These are phyloP conservation scores for Symbiodinium natans DNA, from an alignment of 73 alveolate genomes.

Conservation along the genomic window DNA sequence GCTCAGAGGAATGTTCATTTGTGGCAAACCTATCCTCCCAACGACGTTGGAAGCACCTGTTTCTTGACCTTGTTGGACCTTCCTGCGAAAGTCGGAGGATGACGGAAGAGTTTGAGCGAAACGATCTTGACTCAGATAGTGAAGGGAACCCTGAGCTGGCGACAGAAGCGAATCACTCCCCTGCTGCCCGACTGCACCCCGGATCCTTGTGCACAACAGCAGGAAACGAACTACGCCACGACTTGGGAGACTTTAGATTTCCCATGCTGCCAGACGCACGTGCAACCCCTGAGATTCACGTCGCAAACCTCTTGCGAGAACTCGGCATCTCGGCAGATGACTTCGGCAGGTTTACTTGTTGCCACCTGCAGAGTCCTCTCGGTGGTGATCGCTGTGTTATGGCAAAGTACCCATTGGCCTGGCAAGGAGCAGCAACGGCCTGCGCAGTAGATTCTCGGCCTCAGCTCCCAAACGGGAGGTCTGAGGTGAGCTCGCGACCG, in stretches of 20 bases:
- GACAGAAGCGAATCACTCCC: background rate
- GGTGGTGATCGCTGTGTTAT: slow-evolving; percentile 92
- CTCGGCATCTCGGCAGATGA: background rate
- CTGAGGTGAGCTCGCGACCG: background rate
- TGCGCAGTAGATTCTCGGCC: background rate
- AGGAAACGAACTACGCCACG: slow-evolving; percentile 44
- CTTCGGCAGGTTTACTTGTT: background rate
- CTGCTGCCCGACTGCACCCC: background rate
- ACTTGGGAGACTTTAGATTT: background rate
- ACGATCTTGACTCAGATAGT: background rate
- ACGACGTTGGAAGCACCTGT: background rate
- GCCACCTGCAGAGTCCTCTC: slow-evolving; percentile 21
- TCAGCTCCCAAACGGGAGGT: background rate
- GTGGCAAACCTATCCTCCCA: background rate
- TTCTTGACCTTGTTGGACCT: background rate
- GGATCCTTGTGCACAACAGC: slow-evolving; percentile 43
- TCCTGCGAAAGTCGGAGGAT: background rate
- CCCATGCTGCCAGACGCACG: slow-evolving; percentile 32
- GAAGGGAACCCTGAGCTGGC: no score
- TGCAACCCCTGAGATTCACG: background rate
- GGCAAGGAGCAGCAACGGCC: slow-evolving; percentile 55
- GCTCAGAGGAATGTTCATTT: background rate
- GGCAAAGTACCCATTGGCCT: slow-evolving; percentile 42
- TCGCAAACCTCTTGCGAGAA: background rate
- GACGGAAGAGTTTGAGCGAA: background rate